These are phyloP conservation scores for Aphanoascus verrucosus DNA, from an alignment of 2,329 filamentous ascomycete genomes.

Conservation along the genomic window DNA sequence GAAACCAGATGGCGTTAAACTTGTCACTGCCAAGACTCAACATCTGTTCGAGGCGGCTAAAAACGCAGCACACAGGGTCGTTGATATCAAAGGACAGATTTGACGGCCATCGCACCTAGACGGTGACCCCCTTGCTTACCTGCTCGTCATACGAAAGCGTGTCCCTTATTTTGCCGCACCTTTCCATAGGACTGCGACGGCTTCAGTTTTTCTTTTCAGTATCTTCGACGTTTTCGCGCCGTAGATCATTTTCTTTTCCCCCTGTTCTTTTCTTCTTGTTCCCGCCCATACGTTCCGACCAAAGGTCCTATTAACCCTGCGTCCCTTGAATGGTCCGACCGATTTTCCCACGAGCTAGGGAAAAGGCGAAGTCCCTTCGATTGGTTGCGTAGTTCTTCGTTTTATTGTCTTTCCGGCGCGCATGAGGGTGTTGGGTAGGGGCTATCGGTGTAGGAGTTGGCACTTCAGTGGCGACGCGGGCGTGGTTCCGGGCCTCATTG, in stretches of 20 bases:
- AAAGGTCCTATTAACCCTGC: slow-evolving; percentile 4
- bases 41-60: slow-evolving; percentile 63
- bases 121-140: not conserved
- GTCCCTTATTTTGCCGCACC: slow-evolving; percentile 16
- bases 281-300: not conserved
- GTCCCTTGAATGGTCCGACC: not conserved
- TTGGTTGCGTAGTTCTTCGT: not conserved
- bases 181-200: slow-evolving; percentile 10
- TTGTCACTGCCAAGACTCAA: slow-evolving; percentile 64
- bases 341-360: not conserved
- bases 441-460: not conserved
- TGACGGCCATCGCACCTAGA: slow-evolving; percentile 19
- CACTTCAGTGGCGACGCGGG: not conserved
- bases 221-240: slow-evolving; percentile 6
- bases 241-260: slow-evolving; percentile 11
- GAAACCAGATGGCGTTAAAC: slow-evolving; percentile 59
- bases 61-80: slow-evolving; percentile 63
- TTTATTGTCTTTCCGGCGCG: not conserved
- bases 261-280: slow-evolving; percentile 10
- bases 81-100: slow-evolving; percentile 97
- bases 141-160: not conserved
- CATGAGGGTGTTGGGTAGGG: not conserved
- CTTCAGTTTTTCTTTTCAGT: not conserved
- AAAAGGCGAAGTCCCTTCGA: not conserved
- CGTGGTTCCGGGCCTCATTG: not conserved